Evolutionary conservation across 805 yeast genomes (phyloP), one percentile per base, ranked within the genome.

Genomic region (Kluyveromyces wickerhamii): DNA sequence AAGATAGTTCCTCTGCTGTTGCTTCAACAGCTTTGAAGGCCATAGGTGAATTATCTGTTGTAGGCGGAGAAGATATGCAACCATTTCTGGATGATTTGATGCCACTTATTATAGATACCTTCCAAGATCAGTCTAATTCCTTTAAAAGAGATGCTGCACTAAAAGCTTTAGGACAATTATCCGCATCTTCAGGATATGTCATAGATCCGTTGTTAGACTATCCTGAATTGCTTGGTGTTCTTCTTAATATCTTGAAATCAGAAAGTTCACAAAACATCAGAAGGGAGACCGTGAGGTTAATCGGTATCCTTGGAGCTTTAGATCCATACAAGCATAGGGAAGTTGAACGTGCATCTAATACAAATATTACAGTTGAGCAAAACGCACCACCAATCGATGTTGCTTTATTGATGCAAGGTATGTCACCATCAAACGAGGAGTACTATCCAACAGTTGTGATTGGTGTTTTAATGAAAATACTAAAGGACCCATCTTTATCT

Each of bases 241-340:
- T 92, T 21, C 84, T 87, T 3, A 79, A 77, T 35, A 86, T 92
- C 26, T 62, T 92, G 36, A 83, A 83, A 43, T 75, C 87, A 39
- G 96, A 89, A 49, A 72, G 76, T 8, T 74, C 94, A 0, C 72
- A 79, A 3, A 62, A 72, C 4, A 77, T 85, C 6, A 74, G 92
- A 49, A 66, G 95, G 38, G 97, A 92, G 54, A 82, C 96, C 0
- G 95, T 92, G 1, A 71, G 89, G 43, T 60, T 92, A 16, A 65
- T 92, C 37, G 99, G 99, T 52, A 87, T 88, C 21, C 63, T 92
- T 27, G 99, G 99, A 43, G 98, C 98, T 0, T 64, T 92, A 31
- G 98, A 92, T 59, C 99, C 99, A 1, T 92, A 89, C 54, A 88
- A 85, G 52, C 94, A 87, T 47, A 75, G 95, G 37, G 95, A 86